Base-by-base conservation (phyloP, 495 filamentous ascomycete genomes). In the Acidomyces sp. region DNA sequence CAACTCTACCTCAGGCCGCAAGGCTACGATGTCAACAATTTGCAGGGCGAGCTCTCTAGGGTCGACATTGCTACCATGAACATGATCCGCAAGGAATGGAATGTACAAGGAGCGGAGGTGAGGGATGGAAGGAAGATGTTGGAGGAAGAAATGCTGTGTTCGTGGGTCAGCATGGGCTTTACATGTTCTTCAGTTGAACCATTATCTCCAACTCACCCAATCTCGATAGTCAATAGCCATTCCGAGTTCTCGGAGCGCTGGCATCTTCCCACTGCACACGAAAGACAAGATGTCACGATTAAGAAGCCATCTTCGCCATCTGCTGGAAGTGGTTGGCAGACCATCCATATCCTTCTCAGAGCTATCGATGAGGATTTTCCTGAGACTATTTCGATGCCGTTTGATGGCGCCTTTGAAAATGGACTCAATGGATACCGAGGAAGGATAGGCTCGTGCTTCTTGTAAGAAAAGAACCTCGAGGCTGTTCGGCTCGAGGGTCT, bases 391-490 rank as follows among this genome's bases (percentile, higher is more conserved):
- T 15, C 74, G 69, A 56, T 96, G 87, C 11, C 76, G 67, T 29
- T 77, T 77, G 22, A 94, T 57, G 7, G 82, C 70, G 13, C 78
- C 76, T 33, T 72, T 71, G 62, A 82, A 88, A 48, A 96, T 82
- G 5, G 70, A 63, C 28, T 85, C 78, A 33, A 90, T 69, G 4
- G 74, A 67, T 2, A 93, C 77, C 12, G 62, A 57, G 1, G 71
- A 72, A 13, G 67, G 54, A 41, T 73, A 68, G 6, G 59, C 61
- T 18, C 65, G 67, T 5, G 72, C 69, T 48, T 94, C 85, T 59
- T 92, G 85, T 34, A 96, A 57, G 54, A 86, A 88, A 13, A 94
- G 61, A 16, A 80, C 77, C 59, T 96, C 82, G 7, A 96, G 62
- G 2, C 75, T 80, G 55, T 96, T 82, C 1, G 88, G 88, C 19